Conservation (phyloP, 1,284 basidiomycete species). For the Tilletia caries region DNA sequence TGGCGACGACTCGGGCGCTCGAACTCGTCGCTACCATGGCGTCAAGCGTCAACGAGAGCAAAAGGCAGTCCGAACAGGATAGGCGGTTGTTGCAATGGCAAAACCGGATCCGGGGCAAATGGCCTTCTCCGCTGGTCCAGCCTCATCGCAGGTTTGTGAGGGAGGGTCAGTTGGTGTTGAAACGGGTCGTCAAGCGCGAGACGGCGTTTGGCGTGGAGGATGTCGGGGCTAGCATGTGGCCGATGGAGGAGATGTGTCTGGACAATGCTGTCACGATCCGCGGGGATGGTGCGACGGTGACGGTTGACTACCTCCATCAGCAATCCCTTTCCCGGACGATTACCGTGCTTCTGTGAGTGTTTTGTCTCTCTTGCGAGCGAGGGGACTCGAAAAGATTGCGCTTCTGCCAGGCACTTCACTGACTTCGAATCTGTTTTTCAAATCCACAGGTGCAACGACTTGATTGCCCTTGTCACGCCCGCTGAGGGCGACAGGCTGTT, state of each 20-base stretch:
- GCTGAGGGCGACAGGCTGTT: constrained; percentile 10
- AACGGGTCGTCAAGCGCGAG: constrained; percentile 83
- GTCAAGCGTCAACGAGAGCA: constrained; percentile 51
- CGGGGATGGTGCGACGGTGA: constrained; percentile 55
- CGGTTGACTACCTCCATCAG: constrained; percentile 75
- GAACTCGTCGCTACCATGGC: constrained; percentile 45
- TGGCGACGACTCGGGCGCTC: constrained; percentile 35
- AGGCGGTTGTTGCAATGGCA: constrained; percentile 64
- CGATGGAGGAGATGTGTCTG: constrained; percentile 12
- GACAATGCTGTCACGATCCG: constrained; percentile 9
- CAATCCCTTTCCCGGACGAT: constrained; percentile 31
- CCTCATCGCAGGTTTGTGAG: constrained; percentile 74
- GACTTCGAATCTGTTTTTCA: constrained; percentile 61
- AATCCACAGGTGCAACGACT: constrained; percentile 75
- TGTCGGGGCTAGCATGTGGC: neutral
- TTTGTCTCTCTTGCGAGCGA: neutral
- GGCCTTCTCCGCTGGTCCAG: constrained; percentile 92
- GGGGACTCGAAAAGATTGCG: no score
- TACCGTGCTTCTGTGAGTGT: constrained; percentile 64
- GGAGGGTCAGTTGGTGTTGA: constrained; percentile 70
- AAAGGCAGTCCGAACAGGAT: constrained; percentile 55
- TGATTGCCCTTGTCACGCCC: constrained; percentile 21
- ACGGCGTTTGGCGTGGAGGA: constrained; percentile 58
- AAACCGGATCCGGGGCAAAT: constrained; percentile 78
- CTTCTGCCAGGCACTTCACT: no score